phyloP scores from a whole-genome alignment of 2,329 filamentous ascomycete species.

The Claviceps pusilla region DNA sequence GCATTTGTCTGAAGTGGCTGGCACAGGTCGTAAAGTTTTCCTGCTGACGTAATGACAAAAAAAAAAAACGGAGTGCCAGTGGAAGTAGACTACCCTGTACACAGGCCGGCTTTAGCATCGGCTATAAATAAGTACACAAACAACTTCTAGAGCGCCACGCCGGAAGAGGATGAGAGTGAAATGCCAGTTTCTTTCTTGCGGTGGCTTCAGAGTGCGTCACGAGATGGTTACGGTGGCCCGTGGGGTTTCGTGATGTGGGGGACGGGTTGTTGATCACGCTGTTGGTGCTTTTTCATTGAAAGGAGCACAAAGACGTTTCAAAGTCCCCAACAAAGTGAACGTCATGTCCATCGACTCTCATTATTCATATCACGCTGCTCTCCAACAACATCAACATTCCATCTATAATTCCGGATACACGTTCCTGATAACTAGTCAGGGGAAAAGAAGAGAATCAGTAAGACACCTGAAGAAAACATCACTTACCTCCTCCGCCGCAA shows the following conservation, averaged over 20 bases:
- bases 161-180: too few species aligned
- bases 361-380: neutral
- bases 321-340: neutral
- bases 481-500: slow-evolving; percentile 37
- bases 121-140: too few species aligned
- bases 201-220: neutral
- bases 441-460: neutral
- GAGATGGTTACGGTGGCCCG: neutral
- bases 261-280: neutral
- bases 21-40: slow-evolving; percentile 8
- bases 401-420: neutral
- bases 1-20: slow-evolving; percentile 1
- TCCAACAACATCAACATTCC: neutral
- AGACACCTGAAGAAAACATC: neutral
- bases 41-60: slow-evolving; percentile 9
- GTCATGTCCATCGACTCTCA: neutral
- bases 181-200: too few species aligned
- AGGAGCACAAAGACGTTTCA: too few species aligned
- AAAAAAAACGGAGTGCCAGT: neutral
- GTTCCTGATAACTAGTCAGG: neutral
- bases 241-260: too few species aligned
- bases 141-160: too few species aligned
- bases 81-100: too few species aligned
- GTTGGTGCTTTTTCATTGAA: neutral
- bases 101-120: too few species aligned